Evolutionary conservation across 2,329 filamentous ascomycete species (phyloP), one percentile per base, ranked within the genome.

Genomic region (Curvularia eragrostidis): DNA sequence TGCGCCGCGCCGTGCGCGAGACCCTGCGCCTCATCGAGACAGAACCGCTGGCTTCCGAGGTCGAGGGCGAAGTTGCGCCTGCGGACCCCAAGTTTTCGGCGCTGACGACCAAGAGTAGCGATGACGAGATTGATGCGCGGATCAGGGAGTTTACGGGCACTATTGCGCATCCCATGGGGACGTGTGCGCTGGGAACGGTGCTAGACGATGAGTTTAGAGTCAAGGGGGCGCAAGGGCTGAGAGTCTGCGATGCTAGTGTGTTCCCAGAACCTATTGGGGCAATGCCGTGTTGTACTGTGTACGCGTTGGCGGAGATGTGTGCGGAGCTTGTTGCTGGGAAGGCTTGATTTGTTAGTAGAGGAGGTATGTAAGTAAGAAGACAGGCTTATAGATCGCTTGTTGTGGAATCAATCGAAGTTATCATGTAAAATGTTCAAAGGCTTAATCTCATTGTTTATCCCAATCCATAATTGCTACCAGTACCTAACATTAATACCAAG

Each of bases 51-150:
- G 50, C 52, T 43, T 48, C 19, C 3, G 41, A 53, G 34, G 24
- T 65, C 5, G 61, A 57, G 7, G 54, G 58, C 23, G 61, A 70
- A 41, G 63, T 64, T 26, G 50, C 59, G 21, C 65, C 70, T 13
- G 50, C 42, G 24, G 58, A 56, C 15, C 26, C 52, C 13, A 30
- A 32, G 2, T 62, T 47, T 28, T 54, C 43, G 15, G 57, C 41
- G 2, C 42, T 66, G 44, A 64, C 48, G 18, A 50, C 15, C 4
- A 24, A 48, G n/a, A 67, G 63, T 39, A 54, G 62, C 1, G 70
- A 73, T 53, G 62, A 61, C 3, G 70, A 70, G n/a, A 68, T 73
- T 24, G 68, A 72, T 54, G 58, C 42, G 13, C 53, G 68, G 43
- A 55, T 70, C 18, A 38, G 52, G 24, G 44, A 26, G 26, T 52